Conservation (phyloP, 371 early-diverging fungal species). For the Smittium mucronatum region DNA sequence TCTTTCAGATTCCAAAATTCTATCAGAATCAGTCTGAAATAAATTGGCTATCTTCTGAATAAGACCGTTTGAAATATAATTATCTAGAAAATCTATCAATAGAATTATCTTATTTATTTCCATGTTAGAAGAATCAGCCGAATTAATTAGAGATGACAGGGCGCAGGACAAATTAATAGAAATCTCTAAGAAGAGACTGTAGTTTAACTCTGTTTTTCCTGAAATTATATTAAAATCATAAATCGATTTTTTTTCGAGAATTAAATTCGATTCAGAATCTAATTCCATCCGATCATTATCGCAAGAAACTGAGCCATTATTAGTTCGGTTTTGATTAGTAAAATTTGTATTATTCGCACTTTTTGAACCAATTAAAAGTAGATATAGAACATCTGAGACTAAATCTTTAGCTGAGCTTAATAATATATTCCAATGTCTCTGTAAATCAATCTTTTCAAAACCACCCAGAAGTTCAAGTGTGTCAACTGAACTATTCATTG, state of each 20-base stretch:
- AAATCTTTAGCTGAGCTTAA: background rate
- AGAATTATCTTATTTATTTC: background rate
- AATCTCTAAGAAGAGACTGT: background rate
- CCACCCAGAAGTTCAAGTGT: slow-evolving; percentile 92
- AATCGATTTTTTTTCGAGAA: too few relatives aligned
- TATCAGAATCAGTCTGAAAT: background rate
- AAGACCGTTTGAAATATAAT: background rate
- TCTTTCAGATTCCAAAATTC: background rate
- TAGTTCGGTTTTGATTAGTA: background rate
- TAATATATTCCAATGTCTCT: slow-evolving; percentile 44
- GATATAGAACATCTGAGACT: background rate
- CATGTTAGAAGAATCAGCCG: background rate
- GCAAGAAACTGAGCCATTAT: background rate
- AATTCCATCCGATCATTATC: background rate
- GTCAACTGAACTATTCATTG: slow-evolving; percentile 90
- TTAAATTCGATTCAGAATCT: background rate
- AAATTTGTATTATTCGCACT: background rate
- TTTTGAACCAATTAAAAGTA: background rate
- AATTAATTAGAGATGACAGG: background rate
- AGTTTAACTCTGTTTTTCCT: too few relatives aligned
- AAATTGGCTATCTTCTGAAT: too few relatives aligned
- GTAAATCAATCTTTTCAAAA: slow-evolving; percentile 88
- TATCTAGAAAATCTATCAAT: background rate
- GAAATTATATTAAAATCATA: too few relatives aligned
- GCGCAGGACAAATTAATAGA: background rate